Evolutionary conservation across 2,329 filamentous ascomycete genomes (phyloP).

Genomic region (Venturia aucupariae): DNA sequence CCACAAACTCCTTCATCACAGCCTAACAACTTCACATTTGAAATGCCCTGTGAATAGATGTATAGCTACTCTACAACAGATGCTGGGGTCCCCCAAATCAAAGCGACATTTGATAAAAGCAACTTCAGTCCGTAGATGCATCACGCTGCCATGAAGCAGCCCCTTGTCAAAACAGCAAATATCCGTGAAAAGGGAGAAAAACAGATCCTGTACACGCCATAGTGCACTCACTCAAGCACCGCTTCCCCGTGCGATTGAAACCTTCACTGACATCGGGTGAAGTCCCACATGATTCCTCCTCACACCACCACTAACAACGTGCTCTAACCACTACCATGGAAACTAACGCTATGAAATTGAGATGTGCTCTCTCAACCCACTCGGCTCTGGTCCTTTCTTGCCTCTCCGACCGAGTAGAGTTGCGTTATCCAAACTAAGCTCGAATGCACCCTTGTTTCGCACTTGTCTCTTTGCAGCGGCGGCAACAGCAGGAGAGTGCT

Average conservation of each 20-base stretch:
- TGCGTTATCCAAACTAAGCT: conserved; percentile 83
- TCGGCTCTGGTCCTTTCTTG: conserved; percentile 37
- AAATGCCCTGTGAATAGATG: background rate
- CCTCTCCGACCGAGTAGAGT: conserved; percentile 70
- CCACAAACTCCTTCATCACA: too few relatives aligned
- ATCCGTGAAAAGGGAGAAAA: background rate
- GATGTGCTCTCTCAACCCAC: conserved; percentile 33
- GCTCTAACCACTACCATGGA: background rate
- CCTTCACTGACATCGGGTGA: background rate
- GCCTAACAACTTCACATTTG: background rate
- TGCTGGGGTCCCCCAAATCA: background rate
- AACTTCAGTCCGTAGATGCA: background rate
- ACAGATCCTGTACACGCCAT: background rate
- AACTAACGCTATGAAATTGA: background rate
- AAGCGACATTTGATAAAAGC: background rate
- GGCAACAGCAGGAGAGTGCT: conserved; percentile 77
- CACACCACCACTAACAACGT: background rate
- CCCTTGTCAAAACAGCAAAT: background rate
- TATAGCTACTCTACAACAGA: background rate
- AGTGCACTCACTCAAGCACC: background rate
- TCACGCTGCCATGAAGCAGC: background rate
- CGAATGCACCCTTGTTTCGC: conserved; percentile 71
- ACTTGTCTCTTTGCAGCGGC: conserved; percentile 77
- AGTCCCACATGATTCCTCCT: background rate
- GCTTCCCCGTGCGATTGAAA: background rate